These are phyloP conservation scores for Castanea crenata DNA, from an alignment of 306 rosid genomes.

Conservation along the genomic window DNA sequence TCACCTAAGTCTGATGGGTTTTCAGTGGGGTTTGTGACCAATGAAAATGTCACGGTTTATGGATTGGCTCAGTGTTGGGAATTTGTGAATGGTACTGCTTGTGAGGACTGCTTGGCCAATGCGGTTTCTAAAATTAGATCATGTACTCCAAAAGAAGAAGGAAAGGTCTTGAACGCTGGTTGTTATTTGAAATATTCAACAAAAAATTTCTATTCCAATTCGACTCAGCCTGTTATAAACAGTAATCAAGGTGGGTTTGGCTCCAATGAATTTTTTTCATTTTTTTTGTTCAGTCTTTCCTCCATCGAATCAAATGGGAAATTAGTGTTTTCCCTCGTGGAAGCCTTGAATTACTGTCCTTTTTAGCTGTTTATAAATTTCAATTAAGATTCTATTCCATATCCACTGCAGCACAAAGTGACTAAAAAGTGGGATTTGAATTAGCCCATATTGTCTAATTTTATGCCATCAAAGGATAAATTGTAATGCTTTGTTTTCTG, in stretches of 20 bases:
- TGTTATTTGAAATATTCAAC: constrained; percentile 64
- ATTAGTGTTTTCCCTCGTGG: not conserved
- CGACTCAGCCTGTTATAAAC: not conserved
- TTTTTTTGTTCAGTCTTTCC: not conserved
- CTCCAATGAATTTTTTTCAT: not conserved
- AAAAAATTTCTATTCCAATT: constrained; percentile 49
- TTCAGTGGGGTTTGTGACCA: constrained; percentile 29
- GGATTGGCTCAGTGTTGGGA: constrained; percentile 88
- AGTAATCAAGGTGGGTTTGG: constrained; percentile 36
- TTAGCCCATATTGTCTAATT: too few relatives aligned
- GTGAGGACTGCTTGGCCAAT: constrained; percentile 45
- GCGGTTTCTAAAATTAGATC: constrained; percentile 34
- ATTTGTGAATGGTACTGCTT: constrained; percentile 36
- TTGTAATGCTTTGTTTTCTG: too few relatives aligned
- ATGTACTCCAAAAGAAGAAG: constrained; percentile 59
- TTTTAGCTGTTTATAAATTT: too few relatives aligned
- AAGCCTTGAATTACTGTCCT: too few relatives aligned
- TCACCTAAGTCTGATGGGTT: constrained; percentile 49
- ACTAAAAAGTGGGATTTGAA: too few relatives aligned
- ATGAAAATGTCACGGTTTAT: constrained; percentile 39
- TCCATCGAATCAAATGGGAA: not conserved
- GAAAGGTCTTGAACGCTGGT: constrained; percentile 61
- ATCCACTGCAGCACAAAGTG: too few relatives aligned
- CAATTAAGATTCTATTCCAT: not conserved
- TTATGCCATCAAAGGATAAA: too few relatives aligned